Evolutionary conservation across 2,329 filamentous ascomycete genomes (phyloP), one percentile per base, ranked within the genome.

Genomic region (Nemania sp.): DNA sequence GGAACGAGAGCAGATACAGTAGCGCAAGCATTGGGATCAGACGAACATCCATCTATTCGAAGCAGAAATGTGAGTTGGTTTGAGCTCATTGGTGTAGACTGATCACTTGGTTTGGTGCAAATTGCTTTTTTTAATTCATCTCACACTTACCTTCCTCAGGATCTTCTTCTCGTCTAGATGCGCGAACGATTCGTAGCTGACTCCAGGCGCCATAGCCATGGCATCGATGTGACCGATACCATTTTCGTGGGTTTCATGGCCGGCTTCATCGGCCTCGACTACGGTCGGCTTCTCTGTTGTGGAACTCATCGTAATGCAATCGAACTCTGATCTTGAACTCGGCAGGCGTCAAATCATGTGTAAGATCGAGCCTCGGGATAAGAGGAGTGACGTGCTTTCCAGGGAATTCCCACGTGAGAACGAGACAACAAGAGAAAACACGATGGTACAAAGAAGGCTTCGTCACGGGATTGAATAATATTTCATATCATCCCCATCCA

Each of bases 1-100:
- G 77, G 65, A 87, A 90, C 22, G 84, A 86, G 1, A 90, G 75
- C 0, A 90, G 74, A 62, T 89, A 90, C 1, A 90, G 76, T 22
- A 82, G 43, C 8, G 89, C 77, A 79, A 94, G 65, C 86, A 80
- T 79, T 0, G 84, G 84, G 12, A 81, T 78, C 19, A 82, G 64
- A 3, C 75, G 77, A 19, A 77, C 56, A 48, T 81, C 79, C 74
- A 81, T 80, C 77, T 80, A 22, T 15, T 17, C 15, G 14, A 19
- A 26, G 11, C 30, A 15, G 11, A 36, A 31, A 39, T 24, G 40
- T 43, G 17, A 45, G 44, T 39, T 7, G 9, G 40, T 19, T 17
- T n/a, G n/a, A n/a, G n/a, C n/a, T n/a, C n/a, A n/a, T n/a, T n/a
- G n/a, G n/a, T n/a, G n/a, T n/a, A n/a, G n/a, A n/a, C n/a, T n/a